A percentile compares a stretch with the other conserved stretches of the same genome.
phyloP scores from a whole-genome alignment of 352 stramenopile species.

The Phytophthora tubulina region DNA sequence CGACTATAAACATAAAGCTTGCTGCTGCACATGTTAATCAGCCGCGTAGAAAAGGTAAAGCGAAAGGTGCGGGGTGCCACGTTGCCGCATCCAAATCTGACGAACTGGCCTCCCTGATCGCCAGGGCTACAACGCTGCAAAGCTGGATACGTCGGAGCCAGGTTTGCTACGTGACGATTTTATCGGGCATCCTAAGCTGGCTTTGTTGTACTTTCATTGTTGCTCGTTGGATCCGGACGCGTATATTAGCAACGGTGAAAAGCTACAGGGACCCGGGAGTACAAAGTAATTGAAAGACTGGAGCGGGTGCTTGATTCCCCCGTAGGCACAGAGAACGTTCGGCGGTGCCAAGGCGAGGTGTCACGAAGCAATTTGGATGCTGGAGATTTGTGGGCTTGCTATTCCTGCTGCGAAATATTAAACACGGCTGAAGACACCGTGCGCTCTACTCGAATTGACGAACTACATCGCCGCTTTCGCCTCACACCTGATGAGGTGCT shows the following conservation, averaged over 20 bases:
- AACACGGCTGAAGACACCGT: slow-evolving; percentile 9
- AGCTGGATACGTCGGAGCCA: background rate
- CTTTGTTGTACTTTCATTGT: slow-evolving; percentile 18
- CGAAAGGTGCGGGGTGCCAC: too few relatives aligned
- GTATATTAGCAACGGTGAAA: slow-evolving; percentile 4
- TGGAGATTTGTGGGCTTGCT: slow-evolving; percentile 9
- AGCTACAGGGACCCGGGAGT: background rate
- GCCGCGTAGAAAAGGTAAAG: too few relatives aligned
- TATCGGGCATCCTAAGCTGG: slow-evolving; percentile 1
- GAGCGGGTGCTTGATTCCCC: background rate
- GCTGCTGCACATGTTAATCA: too few relatives aligned
- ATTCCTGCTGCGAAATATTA: slow-evolving; percentile 16
- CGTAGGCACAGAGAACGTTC: background rate
- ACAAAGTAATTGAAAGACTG: background rate
- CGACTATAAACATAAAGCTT: too few relatives aligned
- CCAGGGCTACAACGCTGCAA: background rate
- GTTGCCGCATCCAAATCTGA: background rate
- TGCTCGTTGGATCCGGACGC: slow-evolving; percentile 3
- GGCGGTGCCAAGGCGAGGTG: background rate
- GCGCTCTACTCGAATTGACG: background rate
- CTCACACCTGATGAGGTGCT: background rate
- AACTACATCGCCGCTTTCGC: too few relatives aligned
- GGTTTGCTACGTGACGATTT: slow-evolving; percentile 5
- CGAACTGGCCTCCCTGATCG: background rate
- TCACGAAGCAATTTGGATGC: background rate